These are phyloP conservation scores for Coniochaeta hoffmannii DNA, from an alignment of 2,329 filamentous ascomycete species.

Conservation along the genomic window DNA sequence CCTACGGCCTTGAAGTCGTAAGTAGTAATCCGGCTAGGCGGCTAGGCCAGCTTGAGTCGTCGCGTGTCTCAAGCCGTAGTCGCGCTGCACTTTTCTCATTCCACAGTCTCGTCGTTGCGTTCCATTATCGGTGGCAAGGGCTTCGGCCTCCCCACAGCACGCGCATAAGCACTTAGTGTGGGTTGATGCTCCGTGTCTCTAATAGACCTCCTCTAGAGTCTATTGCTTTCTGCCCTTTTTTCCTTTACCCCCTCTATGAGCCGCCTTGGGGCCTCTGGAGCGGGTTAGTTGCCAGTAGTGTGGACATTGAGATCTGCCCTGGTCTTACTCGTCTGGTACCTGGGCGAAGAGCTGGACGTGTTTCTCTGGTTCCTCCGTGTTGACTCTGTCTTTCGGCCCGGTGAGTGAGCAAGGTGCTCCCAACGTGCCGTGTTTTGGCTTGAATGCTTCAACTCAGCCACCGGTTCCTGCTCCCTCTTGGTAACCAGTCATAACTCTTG, in stretches of 20 bases:
- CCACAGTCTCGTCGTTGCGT: neutral
- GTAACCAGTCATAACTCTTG: neutral
- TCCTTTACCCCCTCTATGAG: neutral
- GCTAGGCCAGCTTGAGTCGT: neutral
- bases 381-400: neutral
- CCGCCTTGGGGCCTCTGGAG: neutral
- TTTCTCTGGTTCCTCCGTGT: neutral
- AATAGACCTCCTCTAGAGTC: no score
- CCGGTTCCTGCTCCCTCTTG: neutral
- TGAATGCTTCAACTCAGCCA: neutral
- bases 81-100: neutral
- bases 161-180: neutral
- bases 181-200: neutral
- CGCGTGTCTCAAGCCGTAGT: neutral
- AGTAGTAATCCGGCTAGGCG: neutral
- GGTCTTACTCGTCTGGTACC: neutral
- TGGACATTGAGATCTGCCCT: neutral
- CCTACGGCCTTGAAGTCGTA: neutral
- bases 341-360: neutral
- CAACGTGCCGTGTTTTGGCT: neutral
- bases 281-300: neutral
- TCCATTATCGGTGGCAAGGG: conserved; percentile 1
- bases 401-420: neutral
- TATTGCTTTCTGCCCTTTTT: neutral
- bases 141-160: neutral